Evolutionary conservation across 2,329 filamentous ascomycete genomes (phyloP).

Genomic region (Neonectria faginata): DNA sequence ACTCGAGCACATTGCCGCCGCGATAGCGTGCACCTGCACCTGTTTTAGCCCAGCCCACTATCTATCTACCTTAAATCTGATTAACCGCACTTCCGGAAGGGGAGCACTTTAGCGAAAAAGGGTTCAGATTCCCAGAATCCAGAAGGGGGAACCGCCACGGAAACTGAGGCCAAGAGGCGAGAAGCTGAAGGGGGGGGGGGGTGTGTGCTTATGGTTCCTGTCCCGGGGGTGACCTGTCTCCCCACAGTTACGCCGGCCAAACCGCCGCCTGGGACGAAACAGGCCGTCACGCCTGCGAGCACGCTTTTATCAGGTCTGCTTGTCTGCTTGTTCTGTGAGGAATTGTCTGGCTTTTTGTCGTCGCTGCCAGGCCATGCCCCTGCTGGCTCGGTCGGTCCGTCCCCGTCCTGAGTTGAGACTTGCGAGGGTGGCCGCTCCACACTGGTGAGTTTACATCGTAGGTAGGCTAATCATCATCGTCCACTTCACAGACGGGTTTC

Average conservation of each 20-base stretch:
- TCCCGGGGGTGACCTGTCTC: conserved; percentile 37
- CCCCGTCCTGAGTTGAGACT: conserved; percentile 21
- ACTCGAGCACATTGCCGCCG: not conserved
- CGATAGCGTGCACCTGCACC: not conserved
- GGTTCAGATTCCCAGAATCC: conserved; percentile 12
- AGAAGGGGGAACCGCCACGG: not conserved
- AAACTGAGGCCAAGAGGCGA: conserved; percentile 3
- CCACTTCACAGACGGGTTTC: conserved; percentile 9
- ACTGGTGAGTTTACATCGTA: not conserved
- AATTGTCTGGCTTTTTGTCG: not conserved
- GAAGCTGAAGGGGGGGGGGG: conserved; percentile 1
- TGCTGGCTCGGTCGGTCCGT: conserved; percentile 23
- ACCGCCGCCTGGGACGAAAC: conserved; percentile 62
- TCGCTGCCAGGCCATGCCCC: conserved; percentile 14
- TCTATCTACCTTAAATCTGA: not conserved
- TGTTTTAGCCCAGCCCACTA: not conserved
- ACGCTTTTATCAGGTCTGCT: conserved; percentile 28
- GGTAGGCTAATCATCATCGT: conserved; percentile 15
- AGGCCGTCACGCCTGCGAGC: conserved; percentile 35
- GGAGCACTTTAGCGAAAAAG: conserved; percentile 29
- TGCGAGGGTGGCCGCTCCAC: conserved; percentile 4
- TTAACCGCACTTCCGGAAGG: conserved; percentile 23
- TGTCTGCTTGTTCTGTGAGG: not conserved
- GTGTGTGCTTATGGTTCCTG: not conserved
- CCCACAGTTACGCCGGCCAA: conserved; percentile 71